Base-by-base conservation (phyloP, 2,329 filamentous ascomycete genomes). In the Alternaria gaisen region DNA sequence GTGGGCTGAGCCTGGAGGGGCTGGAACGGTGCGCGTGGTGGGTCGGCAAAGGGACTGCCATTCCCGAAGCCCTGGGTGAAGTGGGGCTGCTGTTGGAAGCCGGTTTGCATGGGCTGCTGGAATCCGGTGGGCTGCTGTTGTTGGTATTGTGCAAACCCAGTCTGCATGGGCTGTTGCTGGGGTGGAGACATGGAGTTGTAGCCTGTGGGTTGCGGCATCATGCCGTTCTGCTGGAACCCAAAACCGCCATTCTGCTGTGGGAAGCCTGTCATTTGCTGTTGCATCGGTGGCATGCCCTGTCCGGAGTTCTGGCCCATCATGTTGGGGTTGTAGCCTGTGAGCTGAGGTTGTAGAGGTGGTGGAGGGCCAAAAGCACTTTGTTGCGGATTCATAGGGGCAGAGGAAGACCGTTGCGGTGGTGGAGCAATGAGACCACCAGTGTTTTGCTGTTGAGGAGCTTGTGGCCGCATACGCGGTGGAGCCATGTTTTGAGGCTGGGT, bases 341-440 rank as follows among this genome's bases (percentile, higher is more conserved):
- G 87, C 75, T 97, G 94, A 53, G 93, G 89, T 75, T 94, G 90
- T 68, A 97, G 80, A 16, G 92, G 89, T 51, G 92, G 77, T 41
- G 91, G 78, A 18, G 90, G 87, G 8, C 86, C 86, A 76, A 96
- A 95, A 5, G 84, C 85, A 77, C 86, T 93, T 46, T 88, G 88
- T 73, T 76, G 74, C 40, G 73, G 90, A 55, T 93, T 91, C 76
- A 93, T 91, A 26, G 95, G 94, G 40, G 95, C 94, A 41, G 94
- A 97, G 12, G 95, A 85, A 8, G 95, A 91, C 62, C 95, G 87
- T 53, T 89, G 87, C 11, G 93, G 93, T 18, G 91, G 93, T 8
- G 93, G 93, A 50, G 90, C 86, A 63, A 94, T 87, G 38, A 97
- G 83, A 18, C 88, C 87, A 40, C 86, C 83, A 51, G 73, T 82